These are phyloP conservation scores for Populus simonii DNA, from an alignment of 345 rosid species.

Conservation along the genomic window DNA sequence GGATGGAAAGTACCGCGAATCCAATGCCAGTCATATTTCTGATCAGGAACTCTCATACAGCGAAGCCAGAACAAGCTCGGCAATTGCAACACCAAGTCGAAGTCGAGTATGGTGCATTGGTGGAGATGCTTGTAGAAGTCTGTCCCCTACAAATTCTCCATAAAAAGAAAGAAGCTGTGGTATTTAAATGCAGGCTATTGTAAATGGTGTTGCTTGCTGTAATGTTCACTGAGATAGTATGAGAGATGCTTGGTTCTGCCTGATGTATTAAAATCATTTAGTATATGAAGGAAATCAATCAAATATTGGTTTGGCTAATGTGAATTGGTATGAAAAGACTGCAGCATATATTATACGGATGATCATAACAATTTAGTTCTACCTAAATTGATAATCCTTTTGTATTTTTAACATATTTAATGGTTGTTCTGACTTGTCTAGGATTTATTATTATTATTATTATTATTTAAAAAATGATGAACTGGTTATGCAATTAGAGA, in stretches of 20 bases:
- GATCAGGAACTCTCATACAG: slow-evolving; percentile 31
- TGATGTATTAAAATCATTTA: background rate
- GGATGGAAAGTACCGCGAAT: slow-evolving; percentile 28
- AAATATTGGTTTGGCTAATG: background rate
- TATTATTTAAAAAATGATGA: too few species aligned
- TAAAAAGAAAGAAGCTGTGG: background rate
- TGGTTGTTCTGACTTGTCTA: too few species aligned
- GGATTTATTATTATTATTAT: too few species aligned
- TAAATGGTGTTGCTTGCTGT: slow-evolving; percentile 8
- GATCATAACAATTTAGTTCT: background rate
- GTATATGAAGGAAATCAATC: background rate
- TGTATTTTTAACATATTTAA: too few species aligned
- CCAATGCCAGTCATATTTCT: slow-evolving; percentile 16
- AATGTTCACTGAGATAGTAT: background rate
- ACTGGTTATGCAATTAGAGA: too few species aligned
- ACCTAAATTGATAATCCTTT: background rate
- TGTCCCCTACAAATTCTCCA: slow-evolving; percentile 55
- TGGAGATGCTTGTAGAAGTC: slow-evolving; percentile 40
- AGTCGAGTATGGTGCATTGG: slow-evolving; percentile 56
- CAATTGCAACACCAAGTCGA: slow-evolving; percentile 52
- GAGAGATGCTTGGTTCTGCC: background rate
- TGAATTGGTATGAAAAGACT: background rate
- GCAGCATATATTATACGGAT: background rate
- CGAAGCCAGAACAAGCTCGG: slow-evolving; percentile 41
- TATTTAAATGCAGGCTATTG: background rate